Conservation (phyloP, 1,284 basidiomycete genomes). For the Moesziomyces parantarcticus region DNA sequence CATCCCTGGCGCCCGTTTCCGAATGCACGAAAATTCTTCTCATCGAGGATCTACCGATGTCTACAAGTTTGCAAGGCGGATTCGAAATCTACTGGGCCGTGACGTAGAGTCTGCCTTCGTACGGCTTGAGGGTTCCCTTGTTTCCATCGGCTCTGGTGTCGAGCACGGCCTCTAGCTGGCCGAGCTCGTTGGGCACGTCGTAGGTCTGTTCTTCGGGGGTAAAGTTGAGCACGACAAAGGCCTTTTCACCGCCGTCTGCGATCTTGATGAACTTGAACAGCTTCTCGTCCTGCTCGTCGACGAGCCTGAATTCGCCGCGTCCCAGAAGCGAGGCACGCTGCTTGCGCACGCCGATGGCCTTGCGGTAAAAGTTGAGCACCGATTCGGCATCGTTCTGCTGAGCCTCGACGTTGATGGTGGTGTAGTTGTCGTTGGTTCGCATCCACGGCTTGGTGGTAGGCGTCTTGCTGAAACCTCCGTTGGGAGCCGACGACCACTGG, state of each 20-base stretch:
- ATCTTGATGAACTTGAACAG: constrained; percentile 74
- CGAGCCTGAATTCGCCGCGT: constrained; percentile 74
- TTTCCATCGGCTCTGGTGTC: constrained; percentile 23
- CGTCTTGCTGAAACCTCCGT: constrained; percentile 77
- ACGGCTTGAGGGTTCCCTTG: constrained; percentile 21
- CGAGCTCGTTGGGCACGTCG: constrained; percentile 28
- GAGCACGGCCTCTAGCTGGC: constrained; percentile 7
- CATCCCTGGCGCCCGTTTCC: too few relatives aligned
- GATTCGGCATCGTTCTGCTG: constrained; percentile 72
- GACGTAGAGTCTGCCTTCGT: constrained; percentile 42
- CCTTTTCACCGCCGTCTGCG: constrained; percentile 65
- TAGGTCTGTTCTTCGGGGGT: constrained; percentile 31
- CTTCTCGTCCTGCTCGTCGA: constrained; percentile 71
- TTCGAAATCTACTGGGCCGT: constrained; percentile 9
- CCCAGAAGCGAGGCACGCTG: constrained; percentile 72
- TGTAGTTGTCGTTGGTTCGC: constrained; percentile 78
- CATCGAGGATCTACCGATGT: too few relatives aligned
- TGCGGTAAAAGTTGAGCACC: constrained; percentile 75
- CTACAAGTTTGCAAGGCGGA: too few relatives aligned
- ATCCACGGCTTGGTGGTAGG: constrained; percentile 75
- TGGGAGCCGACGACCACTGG: constrained; percentile 74
- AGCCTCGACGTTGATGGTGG: constrained; percentile 74
- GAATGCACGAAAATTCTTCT: too few relatives aligned
- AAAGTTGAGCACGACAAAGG: constrained; percentile 55
- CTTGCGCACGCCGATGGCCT: constrained; percentile 73